Base-by-base conservation (phyloP, 139 green algal species). In the Coelastrella sp. region DNA sequence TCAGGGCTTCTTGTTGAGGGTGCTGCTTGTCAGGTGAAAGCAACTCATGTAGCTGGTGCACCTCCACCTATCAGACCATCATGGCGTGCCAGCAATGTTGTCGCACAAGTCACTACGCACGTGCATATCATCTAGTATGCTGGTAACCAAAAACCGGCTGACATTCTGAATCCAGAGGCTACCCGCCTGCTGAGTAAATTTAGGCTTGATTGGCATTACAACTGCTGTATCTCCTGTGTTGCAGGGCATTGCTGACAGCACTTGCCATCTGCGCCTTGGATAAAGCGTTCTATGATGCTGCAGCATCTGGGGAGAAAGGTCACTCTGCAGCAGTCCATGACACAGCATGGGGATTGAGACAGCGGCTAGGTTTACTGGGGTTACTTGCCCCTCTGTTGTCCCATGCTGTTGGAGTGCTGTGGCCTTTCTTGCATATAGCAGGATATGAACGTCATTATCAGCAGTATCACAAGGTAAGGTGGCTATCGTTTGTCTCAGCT, bases 261-360 rank as follows among this genome's bases (percentile, higher is more conserved):
- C 37, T 76, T 11, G 51, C 67, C 13, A 9, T 76, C 35, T 25
- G 37, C 19, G 67, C 67, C 25, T 45, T 76, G 17, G 67, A 76
- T 43, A 13, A 35, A 76, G 67, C 37, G 8, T 27, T 76, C 8
- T 43, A 35, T 32, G 19, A 76, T 2, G 17, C 32, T 76, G 4
- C 19, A 6, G 19, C 23, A 1, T 5, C 67, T 27, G 37, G 15
- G 19, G 37, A 57, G 35, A 11, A 25, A 35, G 67, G n/a, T n/a
- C n/a, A n/a, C n/a, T n/a, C 37, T 53, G 35, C 19, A 76, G n/a
- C 37, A 13, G 8, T 5, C 0, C 37, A 27, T 19, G n/a, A 51
- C 66, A 76, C 35, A 23, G 32, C 34, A 32, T 81, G 72, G 72
- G 72, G 72, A 23, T 81, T 41, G 72, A 35, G 59, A 43, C 45